Evolutionary conservation across 805 yeast genomes (phyloP).

Genomic region (Cyberlindnera meyerae): DNA sequence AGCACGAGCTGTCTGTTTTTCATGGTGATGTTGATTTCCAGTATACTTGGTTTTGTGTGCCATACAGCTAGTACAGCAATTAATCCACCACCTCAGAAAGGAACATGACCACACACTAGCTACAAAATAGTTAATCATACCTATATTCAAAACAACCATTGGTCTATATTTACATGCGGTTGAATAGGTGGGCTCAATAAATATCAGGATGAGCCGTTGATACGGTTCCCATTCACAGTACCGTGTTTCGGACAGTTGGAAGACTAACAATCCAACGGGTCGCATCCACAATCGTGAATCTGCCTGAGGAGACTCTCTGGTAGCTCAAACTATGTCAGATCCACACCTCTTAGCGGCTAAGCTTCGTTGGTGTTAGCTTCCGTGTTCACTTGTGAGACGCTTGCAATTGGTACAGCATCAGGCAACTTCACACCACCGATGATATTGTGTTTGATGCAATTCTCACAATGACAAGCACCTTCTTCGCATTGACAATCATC

Average conservation of each 20-base stretch:
- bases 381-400: no score
- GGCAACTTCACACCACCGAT: conserved; percentile 19
- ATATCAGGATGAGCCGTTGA: conserved; percentile 2
- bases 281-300: conserved; percentile 22
- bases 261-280: conserved; percentile 20
- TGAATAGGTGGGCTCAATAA: no score
- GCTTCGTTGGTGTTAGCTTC: no score
- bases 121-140: no score
- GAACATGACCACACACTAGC: no score
- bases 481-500: conserved; percentile 7
- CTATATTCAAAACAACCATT: no score
- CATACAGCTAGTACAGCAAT: no score
- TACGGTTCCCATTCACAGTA: conserved; percentile 13
- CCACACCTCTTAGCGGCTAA: background rate
- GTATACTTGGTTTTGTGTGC: no score
- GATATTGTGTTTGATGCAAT: conserved; percentile 24
- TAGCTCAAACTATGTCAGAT: background rate
- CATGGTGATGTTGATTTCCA: no score
- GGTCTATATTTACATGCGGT: no score
- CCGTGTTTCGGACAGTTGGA: conserved; percentile 22
- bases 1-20: no score
- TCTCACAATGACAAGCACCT: conserved; percentile 6
- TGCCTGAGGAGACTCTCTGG: conserved; percentile 1
- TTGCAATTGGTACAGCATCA: conserved; percentile 11
- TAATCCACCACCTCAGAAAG: no score